A percentile compares a stretch with the other conserved stretches of the same genome.
phyloP scores from a whole-genome alignment of 169 alveolate genomes.

The Plasmodium blacklocki region DNA sequence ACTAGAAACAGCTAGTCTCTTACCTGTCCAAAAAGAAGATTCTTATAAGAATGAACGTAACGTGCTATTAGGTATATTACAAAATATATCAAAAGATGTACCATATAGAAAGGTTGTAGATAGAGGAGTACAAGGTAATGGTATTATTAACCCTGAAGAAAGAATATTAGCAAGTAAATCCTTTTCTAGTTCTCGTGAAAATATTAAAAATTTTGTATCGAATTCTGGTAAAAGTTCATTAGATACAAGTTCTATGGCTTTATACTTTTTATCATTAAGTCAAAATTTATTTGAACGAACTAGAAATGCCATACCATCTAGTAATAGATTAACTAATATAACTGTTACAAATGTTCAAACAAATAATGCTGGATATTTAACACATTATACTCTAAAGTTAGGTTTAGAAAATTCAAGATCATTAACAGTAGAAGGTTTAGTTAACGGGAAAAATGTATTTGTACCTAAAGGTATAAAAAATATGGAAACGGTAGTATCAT shows the following conservation, averaged over 20 bases:
- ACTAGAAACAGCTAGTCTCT: background rate
- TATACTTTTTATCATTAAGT: conserved; percentile 33
- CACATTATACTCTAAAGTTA: conserved; percentile 17
- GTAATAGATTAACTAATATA: conserved; percentile 11
- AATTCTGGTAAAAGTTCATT: conserved; percentile 25
- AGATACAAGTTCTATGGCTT: conserved; percentile 17
- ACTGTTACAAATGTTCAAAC: conserved; percentile 25
- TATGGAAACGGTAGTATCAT: background rate
- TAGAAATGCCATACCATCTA: background rate
- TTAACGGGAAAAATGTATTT: conserved; percentile 34
- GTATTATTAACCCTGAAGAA: conserved; percentile 42
- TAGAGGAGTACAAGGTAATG: conserved; percentile 18
- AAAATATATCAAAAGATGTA: conserved; percentile 22
- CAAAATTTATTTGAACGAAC: conserved; percentile 13
- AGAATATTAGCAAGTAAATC: conserved; percentile 33
- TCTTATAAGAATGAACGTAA: background rate
- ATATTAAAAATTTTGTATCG: conserved; percentile 17
- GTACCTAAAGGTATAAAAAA: conserved; percentile 8
- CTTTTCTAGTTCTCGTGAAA: conserved; percentile 18
- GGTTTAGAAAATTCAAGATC: conserved; percentile 23
- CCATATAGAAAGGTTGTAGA: conserved; percentile 25
- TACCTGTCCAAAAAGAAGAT: conserved; percentile 48
- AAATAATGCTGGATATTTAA: conserved; percentile 21
- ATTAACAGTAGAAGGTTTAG: conserved; percentile 4
- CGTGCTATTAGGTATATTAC: conserved; percentile 3